Evolutionary conservation across 2,329 filamentous ascomycete species (phyloP).

Genomic region (Aureobasidium sp.): DNA sequence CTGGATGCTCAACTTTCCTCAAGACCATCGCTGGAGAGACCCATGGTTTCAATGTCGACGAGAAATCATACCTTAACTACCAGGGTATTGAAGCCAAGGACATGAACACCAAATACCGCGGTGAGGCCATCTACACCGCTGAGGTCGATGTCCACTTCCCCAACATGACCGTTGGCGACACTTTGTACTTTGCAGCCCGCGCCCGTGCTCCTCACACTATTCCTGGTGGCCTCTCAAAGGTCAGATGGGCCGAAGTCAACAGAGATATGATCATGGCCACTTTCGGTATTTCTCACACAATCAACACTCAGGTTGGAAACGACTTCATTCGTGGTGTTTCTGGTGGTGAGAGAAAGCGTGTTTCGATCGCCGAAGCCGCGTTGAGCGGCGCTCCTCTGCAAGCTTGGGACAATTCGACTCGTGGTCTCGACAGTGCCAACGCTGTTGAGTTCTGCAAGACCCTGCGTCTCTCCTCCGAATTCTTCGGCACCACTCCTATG

Average conservation of each 20-base stretch:
- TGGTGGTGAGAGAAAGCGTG: slow-evolving; percentile 71
- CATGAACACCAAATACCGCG: slow-evolving; percentile 70
- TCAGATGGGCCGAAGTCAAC: slow-evolving; percentile 52
- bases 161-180: slow-evolving; percentile 67
- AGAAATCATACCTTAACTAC: slow-evolving; percentile 69
- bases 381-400: slow-evolving; percentile 52
- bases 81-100: slow-evolving; percentile 64
- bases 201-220: slow-evolving; percentile 56
- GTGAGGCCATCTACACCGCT: slow-evolving; percentile 79
- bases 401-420: slow-evolving; percentile 72
- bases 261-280: slow-evolving; percentile 67
- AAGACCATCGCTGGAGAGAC: slow-evolving; percentile 80
- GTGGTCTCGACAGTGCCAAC: slow-evolving; percentile 66
- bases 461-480: slow-evolving; percentile 56
- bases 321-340: slow-evolving; percentile 67
- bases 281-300: slow-evolving; percentile 64
- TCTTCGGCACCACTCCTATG: slow-evolving; percentile 55
- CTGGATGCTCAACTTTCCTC: slow-evolving; percentile 72
- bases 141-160: slow-evolving; percentile 74
- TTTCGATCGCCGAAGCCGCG: slow-evolving; percentile 71
- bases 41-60: slow-evolving; percentile 66
- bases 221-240: slow-evolving; percentile 48
- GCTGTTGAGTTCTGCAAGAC: slow-evolving; percentile 68
- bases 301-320: slow-evolving; percentile 67
- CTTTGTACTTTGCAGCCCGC: slow-evolving; percentile 65